These are phyloP conservation scores for Coemansia sp. DNA, from an alignment of 192 early-diverging fungal genomes.

Conservation along the genomic window DNA sequence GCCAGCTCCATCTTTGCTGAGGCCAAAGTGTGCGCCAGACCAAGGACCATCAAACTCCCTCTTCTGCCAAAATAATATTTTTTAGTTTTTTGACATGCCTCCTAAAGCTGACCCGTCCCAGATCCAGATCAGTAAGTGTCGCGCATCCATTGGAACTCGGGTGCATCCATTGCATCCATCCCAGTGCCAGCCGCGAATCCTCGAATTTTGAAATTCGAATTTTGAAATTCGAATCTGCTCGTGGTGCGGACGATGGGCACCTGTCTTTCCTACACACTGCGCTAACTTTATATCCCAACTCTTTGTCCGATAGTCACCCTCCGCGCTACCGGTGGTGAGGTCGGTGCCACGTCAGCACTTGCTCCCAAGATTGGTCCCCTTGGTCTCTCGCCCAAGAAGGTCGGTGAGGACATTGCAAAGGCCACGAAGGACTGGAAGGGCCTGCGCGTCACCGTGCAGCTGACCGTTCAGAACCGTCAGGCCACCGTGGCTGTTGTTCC, in stretches of 20 bases:
- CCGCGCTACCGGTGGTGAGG: constrained; percentile 97
- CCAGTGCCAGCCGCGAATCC: too few species aligned
- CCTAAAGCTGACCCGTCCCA: constrained; percentile 85
- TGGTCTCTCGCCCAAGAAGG: constrained; percentile 99
- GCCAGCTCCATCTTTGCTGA: too few species aligned
- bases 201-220: constrained; percentile 5
- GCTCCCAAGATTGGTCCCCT: constrained; percentile 99
- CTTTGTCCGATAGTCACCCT: constrained; percentile 65
- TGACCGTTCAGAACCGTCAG: constrained; percentile 99
- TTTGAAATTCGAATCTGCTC: too few species aligned
- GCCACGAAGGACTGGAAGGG: constrained; percentile 99
- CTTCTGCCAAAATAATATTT: too few species aligned
- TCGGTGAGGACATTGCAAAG: constrained; percentile 99
- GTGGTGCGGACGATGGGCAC: too few species aligned
- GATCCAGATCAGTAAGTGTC: constrained; percentile 60
- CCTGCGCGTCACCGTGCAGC: constrained; percentile 95
- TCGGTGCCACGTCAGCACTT: constrained; percentile 93
- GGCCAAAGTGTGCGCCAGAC: too few species aligned
- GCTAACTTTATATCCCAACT: too few species aligned
- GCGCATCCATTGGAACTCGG: constrained; percentile 21
- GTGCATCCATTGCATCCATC: neutral
- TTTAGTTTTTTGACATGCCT: constrained; percentile 72
- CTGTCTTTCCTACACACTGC: too few species aligned
- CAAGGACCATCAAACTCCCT: too few species aligned
- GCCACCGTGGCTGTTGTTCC: constrained; percentile 95